Evolutionary conservation across 2,329 filamentous ascomycete species (phyloP).

Genomic region (Penicillium janthinellum): DNA sequence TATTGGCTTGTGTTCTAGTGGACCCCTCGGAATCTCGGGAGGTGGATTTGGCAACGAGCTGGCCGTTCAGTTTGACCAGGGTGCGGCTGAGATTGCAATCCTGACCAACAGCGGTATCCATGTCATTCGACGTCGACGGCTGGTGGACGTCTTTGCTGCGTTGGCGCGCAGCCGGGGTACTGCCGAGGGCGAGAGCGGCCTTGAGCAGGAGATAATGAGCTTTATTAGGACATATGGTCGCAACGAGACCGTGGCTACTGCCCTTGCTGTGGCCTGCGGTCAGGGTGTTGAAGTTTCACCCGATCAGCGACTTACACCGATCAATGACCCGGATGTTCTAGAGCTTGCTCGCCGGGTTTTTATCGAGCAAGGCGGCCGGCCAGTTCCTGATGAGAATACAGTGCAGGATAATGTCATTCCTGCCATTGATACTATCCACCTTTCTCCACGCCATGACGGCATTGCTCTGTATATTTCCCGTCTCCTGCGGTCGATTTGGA

Average conservation of each 20-base stretch:
- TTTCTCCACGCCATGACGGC: slow-evolving; percentile 87
- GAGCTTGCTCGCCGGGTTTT: slow-evolving; percentile 85
- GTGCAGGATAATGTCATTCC: slow-evolving; percentile 61
- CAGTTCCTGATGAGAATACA: slow-evolving; percentile 78
- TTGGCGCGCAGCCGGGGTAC: slow-evolving; percentile 72
- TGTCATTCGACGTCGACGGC: slow-evolving; percentile 75
- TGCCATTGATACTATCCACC: slow-evolving; percentile 77
- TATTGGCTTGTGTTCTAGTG: slow-evolving; percentile 70
- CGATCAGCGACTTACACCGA: slow-evolving; percentile 68
- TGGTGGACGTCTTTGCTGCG: slow-evolving; percentile 90
- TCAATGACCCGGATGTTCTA: slow-evolving; percentile 80
- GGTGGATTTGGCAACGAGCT: slow-evolving; percentile 91
- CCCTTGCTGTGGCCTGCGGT: slow-evolving; percentile 90
- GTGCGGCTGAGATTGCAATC: slow-evolving; percentile 80
- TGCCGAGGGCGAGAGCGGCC: slow-evolving; percentile 61
- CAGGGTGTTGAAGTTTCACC: slow-evolving; percentile 80
- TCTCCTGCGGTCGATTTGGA: slow-evolving; percentile 88
- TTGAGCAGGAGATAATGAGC: slow-evolving; percentile 78
- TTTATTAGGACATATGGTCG: slow-evolving; percentile 87
- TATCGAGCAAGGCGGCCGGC: slow-evolving; percentile 88
- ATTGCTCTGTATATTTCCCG: slow-evolving; percentile 84
- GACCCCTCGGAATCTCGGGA: slow-evolving; percentile 67
- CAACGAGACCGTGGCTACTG: slow-evolving; percentile 84
- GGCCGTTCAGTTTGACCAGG: slow-evolving; percentile 89
- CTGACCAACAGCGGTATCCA: slow-evolving; percentile 91